These are phyloP conservation scores for Tolypocladium tropicale DNA, from an alignment of 2,329 filamentous ascomycete genomes.

Conservation along the genomic window DNA sequence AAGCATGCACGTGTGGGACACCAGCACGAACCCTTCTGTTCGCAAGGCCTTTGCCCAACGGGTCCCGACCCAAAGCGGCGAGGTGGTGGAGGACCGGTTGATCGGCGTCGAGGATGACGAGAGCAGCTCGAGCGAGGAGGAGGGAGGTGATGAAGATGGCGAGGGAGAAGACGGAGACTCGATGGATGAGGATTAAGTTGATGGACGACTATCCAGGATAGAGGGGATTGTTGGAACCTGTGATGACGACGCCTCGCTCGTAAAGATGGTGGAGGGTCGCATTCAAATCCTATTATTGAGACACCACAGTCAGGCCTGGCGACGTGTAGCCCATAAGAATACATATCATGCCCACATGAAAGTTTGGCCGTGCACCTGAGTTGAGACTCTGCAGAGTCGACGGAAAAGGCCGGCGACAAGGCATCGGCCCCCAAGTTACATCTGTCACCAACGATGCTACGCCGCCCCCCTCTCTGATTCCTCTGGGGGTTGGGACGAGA, in stretches of 20 bases:
- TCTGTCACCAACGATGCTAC: no score
- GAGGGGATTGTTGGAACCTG: background rate
- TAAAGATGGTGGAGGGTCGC: no score
- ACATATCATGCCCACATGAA: background rate
- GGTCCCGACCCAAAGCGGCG: slow-evolving; percentile 44
- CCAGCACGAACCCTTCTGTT: slow-evolving; percentile 81
- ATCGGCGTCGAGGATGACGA: slow-evolving; percentile 62
- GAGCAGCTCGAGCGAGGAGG: slow-evolving; percentile 55
- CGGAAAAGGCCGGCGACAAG: background rate
- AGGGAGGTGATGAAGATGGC: slow-evolving; percentile 41
- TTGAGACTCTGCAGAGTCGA: background rate
- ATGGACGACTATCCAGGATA: background rate
- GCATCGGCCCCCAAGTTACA: background rate
- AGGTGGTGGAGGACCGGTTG: slow-evolving; percentile 62
- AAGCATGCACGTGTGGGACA: slow-evolving; percentile 90
- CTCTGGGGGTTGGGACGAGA: background rate
- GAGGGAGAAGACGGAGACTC: slow-evolving; percentile 21
- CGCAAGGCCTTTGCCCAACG: slow-evolving; percentile 69
- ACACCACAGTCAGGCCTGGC: background rate
- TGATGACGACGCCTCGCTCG: background rate
- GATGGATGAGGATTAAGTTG: slow-evolving; percentile 17
- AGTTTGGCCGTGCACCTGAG: background rate
- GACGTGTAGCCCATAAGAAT: background rate
- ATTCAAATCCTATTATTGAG: no score
- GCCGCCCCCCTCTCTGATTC: background rate